These are phyloP conservation scores for Lasiosphaeris hirsuta DNA, from an alignment of 495 filamentous ascomycete species.

Conservation along the genomic window DNA sequence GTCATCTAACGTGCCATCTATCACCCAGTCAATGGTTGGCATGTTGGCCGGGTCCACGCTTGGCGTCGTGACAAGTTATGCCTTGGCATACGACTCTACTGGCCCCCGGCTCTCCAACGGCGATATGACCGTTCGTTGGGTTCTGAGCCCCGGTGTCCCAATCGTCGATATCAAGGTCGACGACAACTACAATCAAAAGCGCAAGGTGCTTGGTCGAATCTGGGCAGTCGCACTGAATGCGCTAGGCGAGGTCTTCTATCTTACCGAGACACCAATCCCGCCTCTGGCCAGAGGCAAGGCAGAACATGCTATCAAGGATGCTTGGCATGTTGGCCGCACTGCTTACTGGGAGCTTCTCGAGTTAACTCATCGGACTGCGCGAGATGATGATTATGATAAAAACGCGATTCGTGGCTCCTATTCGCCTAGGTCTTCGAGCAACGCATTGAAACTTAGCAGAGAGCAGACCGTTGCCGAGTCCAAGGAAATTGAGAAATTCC, in stretches of 20 bases:
- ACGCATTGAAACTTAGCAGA: constrained; percentile 63
- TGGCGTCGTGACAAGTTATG: constrained; percentile 81
- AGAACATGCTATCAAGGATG: constrained; percentile 54
- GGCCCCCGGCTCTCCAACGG: constrained; percentile 66
- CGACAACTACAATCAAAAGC: constrained; percentile 66
- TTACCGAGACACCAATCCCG: constrained; percentile 61
- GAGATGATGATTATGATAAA: constrained; percentile 61
- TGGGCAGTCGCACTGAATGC: constrained; percentile 91
- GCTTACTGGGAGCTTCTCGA: constrained; percentile 80
- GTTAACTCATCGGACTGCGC: constrained; percentile 64
- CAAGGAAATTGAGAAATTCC: constrained; percentile 73
- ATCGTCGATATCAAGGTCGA: constrained; percentile 85
- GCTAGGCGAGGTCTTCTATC: constrained; percentile 84
- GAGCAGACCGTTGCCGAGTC: constrained; percentile 73
- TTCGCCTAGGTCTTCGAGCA: constrained; percentile 46
- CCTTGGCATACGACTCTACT: constrained; percentile 65
- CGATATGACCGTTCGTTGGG: constrained; percentile 80
- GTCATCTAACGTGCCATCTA: constrained; percentile 61
- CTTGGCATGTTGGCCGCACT: constrained; percentile 76
- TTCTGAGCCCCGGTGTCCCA: constrained; percentile 86
- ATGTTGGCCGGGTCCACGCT: constrained; percentile 81
- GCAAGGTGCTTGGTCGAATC: constrained; percentile 64
- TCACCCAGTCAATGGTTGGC: constrained; percentile 74
- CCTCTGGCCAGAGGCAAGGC: constrained; percentile 39
- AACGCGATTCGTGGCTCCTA: constrained; percentile 44